Conservation (phyloP, 768 basidiomycete species). For the Leccinum rimulosum region DNA sequence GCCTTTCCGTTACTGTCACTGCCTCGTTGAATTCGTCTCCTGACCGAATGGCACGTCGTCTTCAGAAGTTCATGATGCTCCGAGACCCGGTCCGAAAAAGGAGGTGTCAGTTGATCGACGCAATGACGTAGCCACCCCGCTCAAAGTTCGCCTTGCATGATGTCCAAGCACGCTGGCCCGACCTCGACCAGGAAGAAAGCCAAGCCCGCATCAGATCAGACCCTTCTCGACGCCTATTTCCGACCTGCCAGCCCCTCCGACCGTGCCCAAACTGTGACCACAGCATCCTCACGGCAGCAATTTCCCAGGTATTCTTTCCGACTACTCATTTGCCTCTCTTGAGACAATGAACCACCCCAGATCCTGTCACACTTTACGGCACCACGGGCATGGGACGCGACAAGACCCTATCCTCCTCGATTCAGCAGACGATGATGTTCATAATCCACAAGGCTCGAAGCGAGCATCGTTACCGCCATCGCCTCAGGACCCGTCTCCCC, state of each 20-base stretch:
- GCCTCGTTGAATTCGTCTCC: background rate
- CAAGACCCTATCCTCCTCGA: slow-evolving; percentile 26
- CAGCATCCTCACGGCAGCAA: slow-evolving; percentile 14
- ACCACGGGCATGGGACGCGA: slow-evolving; percentile 24
- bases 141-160: slow-evolving; percentile 11
- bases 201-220: slow-evolving; percentile 18
- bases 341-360: slow-evolving; percentile 1
- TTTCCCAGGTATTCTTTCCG: slow-evolving; percentile 19
- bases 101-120: slow-evolving; percentile 23
- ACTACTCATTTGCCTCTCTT: slow-evolving; percentile 10
- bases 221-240: slow-evolving; percentile 29
- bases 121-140: slow-evolving; percentile 24
- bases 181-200: slow-evolving; percentile 20
- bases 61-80: background rate
- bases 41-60: background rate
- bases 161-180: slow-evolving; percentile 19
- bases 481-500: slow-evolving; percentile 15
- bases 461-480: slow-evolving; percentile 8
- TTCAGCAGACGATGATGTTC: slow-evolving; percentile 19
- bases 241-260: slow-evolving; percentile 11
- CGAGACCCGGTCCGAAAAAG: slow-evolving; percentile 21
- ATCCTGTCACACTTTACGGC: slow-evolving; percentile 11
- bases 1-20: background rate
- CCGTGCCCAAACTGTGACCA: slow-evolving; percentile 3
- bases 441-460: slow-evolving; percentile 6